These are phyloP conservation scores for Annulohypoxylon bovei DNA, from an alignment of 495 filamentous ascomycete species.

Conservation along the genomic window DNA sequence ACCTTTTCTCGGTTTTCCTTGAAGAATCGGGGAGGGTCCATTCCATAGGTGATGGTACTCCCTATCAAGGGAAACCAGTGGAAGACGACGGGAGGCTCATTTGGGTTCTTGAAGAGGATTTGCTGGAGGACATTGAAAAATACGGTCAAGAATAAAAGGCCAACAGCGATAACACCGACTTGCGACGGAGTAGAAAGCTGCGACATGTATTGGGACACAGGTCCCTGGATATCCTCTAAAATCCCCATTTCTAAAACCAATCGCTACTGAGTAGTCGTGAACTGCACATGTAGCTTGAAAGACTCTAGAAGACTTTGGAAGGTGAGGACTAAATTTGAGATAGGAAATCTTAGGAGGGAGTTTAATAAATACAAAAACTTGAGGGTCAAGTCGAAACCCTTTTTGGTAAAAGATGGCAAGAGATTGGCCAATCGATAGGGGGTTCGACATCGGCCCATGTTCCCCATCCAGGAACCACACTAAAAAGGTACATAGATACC, in stretches of 20 bases:
- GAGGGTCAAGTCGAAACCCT: conserved; percentile 14
- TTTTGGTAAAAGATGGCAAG: conserved; percentile 41
- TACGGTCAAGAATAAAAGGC: conserved; percentile 64
- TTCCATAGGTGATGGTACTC: conserved; percentile 82
- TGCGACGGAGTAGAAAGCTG: conserved; percentile 57
- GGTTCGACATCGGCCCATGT: conserved; percentile 31
- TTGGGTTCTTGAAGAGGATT: conserved; percentile 73
- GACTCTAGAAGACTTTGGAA: not conserved
- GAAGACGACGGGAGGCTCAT: conserved; percentile 83
- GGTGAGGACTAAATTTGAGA: not conserved
- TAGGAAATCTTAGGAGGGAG: conserved; percentile 28
- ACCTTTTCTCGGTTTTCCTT: conserved; percentile 75
- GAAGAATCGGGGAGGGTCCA: conserved; percentile 85
- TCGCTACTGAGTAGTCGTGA: conserved; percentile 18
- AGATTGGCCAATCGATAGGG: conserved; percentile 46
- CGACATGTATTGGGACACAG: conserved; percentile 54
- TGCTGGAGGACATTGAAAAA: conserved; percentile 74
- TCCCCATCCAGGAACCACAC: not conserved
- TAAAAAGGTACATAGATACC: conserved; percentile 30
- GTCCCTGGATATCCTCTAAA: conserved; percentile 58
- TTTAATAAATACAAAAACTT: conserved; percentile 39
- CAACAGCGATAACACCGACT: conserved; percentile 54
- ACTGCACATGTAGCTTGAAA: conserved; percentile 20
- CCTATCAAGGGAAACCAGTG: conserved; percentile 85
- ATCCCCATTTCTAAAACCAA: conserved; percentile 57